Conservation (phyloP, 192 early-diverging fungal genomes). For the Entomortierella beljakovae region DNA sequence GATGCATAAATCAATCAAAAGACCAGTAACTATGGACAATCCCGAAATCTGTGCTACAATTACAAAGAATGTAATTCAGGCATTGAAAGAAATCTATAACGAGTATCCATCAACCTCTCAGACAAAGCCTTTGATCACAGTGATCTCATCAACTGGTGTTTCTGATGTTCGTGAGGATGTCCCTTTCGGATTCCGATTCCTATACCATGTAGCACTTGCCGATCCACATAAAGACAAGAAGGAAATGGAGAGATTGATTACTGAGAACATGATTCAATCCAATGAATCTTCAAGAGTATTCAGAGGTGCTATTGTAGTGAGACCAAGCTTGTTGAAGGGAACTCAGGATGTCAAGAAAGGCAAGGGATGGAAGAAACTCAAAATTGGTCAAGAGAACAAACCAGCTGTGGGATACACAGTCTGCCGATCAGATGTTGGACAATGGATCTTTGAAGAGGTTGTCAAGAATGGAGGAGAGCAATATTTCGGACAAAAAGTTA, state of each 20-base stretch:
- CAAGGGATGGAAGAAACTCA: conserved; percentile 35
- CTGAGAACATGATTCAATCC: not conserved
- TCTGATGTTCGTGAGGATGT: conserved; percentile 41
- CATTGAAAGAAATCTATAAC: conserved; percentile 24
- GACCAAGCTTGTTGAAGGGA: conserved; percentile 26
- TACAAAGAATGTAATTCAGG: conserved; percentile 23
- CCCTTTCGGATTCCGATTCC: conserved; percentile 20
- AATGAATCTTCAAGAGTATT: conserved; percentile 8
- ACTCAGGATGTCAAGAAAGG: conserved; percentile 26
- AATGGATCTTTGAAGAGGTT: conserved; percentile 41
- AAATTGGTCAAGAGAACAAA: conserved; percentile 24
- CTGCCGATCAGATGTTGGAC: conserved; percentile 24
- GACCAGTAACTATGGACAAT: conserved; percentile 32
- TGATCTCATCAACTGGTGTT: conserved; percentile 37
- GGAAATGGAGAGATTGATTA: conserved; percentile 25
- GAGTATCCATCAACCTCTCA: conserved; percentile 9
- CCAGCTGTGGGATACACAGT: conserved; percentile 30
- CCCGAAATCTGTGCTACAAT: conserved; percentile 26
- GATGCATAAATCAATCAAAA: conserved; percentile 8
- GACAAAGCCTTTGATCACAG: conserved; percentile 29
- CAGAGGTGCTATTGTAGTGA: conserved; percentile 21
- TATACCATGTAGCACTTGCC: conserved; percentile 29
- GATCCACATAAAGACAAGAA: conserved; percentile 52
- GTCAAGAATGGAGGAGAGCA: conserved; percentile 13
- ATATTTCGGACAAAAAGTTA: conserved; percentile 14